Evolutionary conservation across 108 stramenopile species (phyloP).

Genomic region (Cyclotella kingstonii): DNA sequence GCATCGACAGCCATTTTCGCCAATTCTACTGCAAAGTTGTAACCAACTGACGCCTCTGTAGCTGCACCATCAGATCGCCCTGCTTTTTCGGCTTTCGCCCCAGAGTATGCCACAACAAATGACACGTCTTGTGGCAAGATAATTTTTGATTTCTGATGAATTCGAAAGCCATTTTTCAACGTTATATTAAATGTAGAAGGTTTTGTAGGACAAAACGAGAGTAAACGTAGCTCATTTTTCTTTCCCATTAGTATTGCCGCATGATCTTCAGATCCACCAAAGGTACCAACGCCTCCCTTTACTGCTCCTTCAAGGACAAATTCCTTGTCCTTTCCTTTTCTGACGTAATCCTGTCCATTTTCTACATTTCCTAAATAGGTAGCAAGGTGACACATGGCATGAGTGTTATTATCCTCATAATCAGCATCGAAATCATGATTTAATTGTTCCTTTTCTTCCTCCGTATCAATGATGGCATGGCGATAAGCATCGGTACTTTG

Average conservation of each 20-base stretch:
- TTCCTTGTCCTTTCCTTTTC: not conserved
- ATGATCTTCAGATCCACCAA: constrained; percentile 34
- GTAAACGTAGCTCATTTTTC: not conserved
- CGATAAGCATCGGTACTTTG: constrained; percentile 5
- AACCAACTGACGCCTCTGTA: constrained; percentile 10
- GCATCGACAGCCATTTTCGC: constrained; percentile 7
- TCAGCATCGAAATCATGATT: not conserved
- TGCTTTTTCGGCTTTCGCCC: constrained; percentile 34
- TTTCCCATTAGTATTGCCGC: constrained; percentile 24
- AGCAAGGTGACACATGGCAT: constrained; percentile 9
- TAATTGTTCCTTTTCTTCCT: not conserved
- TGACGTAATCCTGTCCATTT: constrained; percentile 17
- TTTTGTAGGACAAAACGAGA: constrained; percentile 28
- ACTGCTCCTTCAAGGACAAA: constrained; percentile 18
- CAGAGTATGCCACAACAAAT: constrained; percentile 31
- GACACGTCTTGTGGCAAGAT: constrained; percentile 8
- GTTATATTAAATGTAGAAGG: constrained; percentile 8
- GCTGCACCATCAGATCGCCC: constrained; percentile 19
- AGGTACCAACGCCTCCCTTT: constrained; percentile 27
- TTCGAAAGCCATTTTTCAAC: not conserved
- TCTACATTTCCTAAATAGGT: constrained; percentile 36
- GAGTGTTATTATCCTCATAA: not conserved
- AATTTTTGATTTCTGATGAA: constrained; percentile 3
- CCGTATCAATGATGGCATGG: constrained; percentile 11
- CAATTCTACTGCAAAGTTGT: constrained; percentile 14